phyloP scores from a whole-genome alignment of 1,284 basidiomycete species.

The Apiotrichum akiyoshidainum region DNA sequence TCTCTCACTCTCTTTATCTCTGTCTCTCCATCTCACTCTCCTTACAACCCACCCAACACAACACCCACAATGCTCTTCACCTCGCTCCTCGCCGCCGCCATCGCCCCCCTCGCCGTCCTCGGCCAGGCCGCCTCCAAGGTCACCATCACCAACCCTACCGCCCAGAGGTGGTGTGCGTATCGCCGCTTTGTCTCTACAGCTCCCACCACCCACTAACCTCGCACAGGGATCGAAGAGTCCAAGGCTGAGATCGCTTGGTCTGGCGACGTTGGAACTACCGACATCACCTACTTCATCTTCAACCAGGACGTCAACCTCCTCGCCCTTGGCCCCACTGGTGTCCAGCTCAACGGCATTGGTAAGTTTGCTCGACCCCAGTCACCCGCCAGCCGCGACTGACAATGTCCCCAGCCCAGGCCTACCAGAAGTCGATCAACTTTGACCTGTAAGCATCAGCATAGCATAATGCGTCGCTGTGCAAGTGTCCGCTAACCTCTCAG shows the following conservation, averaged over 20 bases:
- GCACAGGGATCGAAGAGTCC: slow-evolving; percentile 36
- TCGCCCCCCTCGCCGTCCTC: slow-evolving; percentile 7
- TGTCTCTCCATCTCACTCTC: not conserved
- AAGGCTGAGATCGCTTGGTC: slow-evolving; percentile 42
- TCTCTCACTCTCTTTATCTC: slow-evolving; percentile 2
- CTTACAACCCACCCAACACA: not conserved
- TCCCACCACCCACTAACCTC: not conserved
- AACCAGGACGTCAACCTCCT: not conserved
- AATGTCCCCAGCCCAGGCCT: not conserved
- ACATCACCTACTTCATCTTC: slow-evolving; percentile 39
- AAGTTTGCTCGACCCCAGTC: not conserved
- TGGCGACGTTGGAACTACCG: slow-evolving; percentile 13
- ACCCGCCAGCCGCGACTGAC: not conserved
- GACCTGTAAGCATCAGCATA: not conserved
- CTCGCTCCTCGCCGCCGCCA: slow-evolving; percentile 2
- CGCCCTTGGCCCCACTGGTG: not conserved
- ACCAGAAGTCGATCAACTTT: not conserved
- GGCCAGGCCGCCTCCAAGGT: not conserved
- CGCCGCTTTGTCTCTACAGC: not conserved
- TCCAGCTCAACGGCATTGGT: not conserved
- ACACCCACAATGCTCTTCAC: slow-evolving; percentile 6
- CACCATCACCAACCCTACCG: slow-evolving; percentile 11
- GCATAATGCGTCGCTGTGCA: no score
- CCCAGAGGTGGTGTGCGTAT: slow-evolving; percentile 13
- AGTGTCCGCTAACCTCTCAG: not conserved